Conservation (phyloP, 148 eudicot species). For the Nyssa sinensis region DNA sequence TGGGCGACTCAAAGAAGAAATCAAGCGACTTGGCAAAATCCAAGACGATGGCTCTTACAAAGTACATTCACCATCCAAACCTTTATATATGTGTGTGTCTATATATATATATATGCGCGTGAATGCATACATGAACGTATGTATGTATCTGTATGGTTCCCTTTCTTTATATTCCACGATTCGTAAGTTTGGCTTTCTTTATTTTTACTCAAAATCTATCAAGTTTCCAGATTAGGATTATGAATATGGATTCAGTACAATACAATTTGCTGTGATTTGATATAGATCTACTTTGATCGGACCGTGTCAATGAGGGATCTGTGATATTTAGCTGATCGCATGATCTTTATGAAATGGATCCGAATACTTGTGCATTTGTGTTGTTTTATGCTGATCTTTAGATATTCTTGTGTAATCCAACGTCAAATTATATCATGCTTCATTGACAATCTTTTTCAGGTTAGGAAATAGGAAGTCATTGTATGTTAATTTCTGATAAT, state of each 20-base stretch:
- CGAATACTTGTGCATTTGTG: neutral
- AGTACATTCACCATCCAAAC: conserved; percentile 29
- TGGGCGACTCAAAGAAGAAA: conserved; percentile 74
- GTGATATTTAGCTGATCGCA: neutral
- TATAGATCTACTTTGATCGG: neutral
- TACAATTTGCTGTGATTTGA: neutral
- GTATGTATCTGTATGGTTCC: neutral
- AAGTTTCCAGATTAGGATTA: neutral
- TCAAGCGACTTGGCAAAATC: conserved; percentile 78
- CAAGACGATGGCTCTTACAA: conserved; percentile 90
- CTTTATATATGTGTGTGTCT: neutral
- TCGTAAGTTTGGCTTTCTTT: neutral
- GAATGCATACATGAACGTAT: neutral
- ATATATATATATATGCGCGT: neutral
- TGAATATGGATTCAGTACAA: neutral
- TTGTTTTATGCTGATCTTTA: neutral
- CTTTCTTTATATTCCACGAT: neutral
- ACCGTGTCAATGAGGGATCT: neutral
- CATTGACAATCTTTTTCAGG: neutral
- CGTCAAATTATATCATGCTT: neutral
- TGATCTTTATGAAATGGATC: neutral
- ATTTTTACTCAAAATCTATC: neutral
- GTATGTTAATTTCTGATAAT: neutral
- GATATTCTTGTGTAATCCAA: neutral
- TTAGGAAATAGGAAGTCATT: neutral